phyloP scores from a whole-genome alignment of 176 grass and related monocot genomes.

The Leersia perrieri region DNA sequence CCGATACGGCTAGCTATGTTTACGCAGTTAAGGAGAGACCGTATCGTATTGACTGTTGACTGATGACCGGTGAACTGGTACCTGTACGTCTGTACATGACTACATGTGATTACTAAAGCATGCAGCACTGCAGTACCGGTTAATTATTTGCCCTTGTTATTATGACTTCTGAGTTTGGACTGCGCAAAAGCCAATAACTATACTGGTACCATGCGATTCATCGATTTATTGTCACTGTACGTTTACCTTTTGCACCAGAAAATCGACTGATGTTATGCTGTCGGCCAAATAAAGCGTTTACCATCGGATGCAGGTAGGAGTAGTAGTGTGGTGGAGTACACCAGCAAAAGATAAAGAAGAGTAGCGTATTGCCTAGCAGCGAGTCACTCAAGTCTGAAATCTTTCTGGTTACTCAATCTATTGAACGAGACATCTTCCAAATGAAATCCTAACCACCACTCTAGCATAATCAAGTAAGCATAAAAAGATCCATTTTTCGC shows the following conservation, averaged over 20 bases:
- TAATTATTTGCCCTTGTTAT: too few relatives aligned
- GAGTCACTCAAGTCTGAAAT: background rate
- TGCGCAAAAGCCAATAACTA: background rate
- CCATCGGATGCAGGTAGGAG: background rate
- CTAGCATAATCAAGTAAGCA: background rate
- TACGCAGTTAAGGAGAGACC: too few relatives aligned
- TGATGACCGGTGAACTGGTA: background rate
- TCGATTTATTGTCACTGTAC: background rate
- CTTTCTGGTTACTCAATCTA: conserved; percentile 8
- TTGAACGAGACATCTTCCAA: background rate
- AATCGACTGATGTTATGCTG: background rate
- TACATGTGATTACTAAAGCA: too few relatives aligned
- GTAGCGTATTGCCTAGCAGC: background rate
- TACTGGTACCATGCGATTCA: background rate
- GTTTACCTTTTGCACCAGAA: background rate
- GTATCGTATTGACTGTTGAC: background rate
- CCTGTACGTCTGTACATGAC: background rate
- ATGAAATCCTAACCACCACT: conserved; percentile 36
- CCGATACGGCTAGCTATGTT: background rate
- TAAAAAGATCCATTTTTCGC: background rate
- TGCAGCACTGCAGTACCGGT: background rate
- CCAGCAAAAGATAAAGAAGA: background rate
- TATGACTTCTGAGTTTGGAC: background rate
- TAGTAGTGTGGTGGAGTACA: background rate
- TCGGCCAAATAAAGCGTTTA: background rate